Evolutionary conservation across 1,284 basidiomycete genomes (phyloP).

Genomic region (Irpex sp.): DNA sequence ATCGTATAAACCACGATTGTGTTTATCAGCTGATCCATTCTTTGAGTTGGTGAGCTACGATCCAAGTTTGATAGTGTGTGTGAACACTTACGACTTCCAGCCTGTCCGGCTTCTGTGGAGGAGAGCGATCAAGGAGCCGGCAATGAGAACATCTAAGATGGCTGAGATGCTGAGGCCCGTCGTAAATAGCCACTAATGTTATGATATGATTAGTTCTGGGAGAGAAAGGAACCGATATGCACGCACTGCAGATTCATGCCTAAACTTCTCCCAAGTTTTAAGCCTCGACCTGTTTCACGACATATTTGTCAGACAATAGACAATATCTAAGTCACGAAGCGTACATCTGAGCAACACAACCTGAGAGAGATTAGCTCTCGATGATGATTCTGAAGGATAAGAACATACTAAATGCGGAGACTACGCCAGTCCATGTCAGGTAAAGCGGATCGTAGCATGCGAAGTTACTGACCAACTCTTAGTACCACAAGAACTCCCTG

Average conservation of each 20-base stretch:
- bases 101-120: constrained; percentile 38
- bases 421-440: not conserved
- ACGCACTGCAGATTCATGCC: constrained; percentile 15
- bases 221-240: not conserved
- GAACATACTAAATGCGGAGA: constrained; percentile 2
- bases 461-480: constrained; percentile 16
- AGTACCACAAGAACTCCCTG: constrained; percentile 20
- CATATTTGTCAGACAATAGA: not conserved
- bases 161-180: constrained; percentile 48
- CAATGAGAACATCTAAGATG: constrained; percentile 48
- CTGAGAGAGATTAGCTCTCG: constrained; percentile 3
- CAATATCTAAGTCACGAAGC: not conserved
- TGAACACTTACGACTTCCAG: constrained; percentile 32
- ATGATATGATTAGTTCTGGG: not conserved
- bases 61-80: not conserved
- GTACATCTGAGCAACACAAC: not conserved
- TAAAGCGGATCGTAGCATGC: not conserved
- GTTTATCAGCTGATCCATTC: constrained; percentile 45
- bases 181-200: constrained; percentile 51
- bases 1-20: constrained; percentile 48
- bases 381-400: constrained; percentile 12
- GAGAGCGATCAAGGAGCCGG: constrained; percentile 42
- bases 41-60: constrained; percentile 15
- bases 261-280: constrained; percentile 15
- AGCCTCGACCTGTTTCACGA: not conserved